Percentiles rank a stretch among this genome's conserved stretches.
Evolutionary conservation across 192 early-diverging fungal species (phyloP).

Genomic region (Backusella liffmaniae): DNA sequence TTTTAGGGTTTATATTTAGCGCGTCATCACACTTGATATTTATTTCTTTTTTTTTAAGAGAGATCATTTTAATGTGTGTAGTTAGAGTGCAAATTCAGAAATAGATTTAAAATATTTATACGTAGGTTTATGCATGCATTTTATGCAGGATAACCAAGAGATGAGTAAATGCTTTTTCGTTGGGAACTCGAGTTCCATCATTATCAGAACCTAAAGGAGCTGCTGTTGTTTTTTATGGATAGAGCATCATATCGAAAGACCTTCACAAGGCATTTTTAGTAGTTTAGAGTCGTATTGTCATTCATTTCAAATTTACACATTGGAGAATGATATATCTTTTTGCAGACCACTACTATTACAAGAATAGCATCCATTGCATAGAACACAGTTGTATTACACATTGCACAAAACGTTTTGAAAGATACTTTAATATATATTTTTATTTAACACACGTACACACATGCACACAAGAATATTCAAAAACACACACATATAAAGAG

Average conservation of each 20-base stretch:
- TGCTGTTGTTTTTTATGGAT: too few relatives aligned
- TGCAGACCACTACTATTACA: too few relatives aligned
- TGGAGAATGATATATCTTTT: too few relatives aligned
- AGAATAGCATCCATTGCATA: constrained; percentile 31
- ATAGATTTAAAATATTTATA: constrained; percentile 45
- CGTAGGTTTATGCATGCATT: constrained; percentile 36
- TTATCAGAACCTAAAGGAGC: too few relatives aligned
- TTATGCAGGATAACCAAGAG: constrained; percentile 54
- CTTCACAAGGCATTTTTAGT: too few relatives aligned
- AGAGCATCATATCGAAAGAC: too few relatives aligned
- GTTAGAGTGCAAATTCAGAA: constrained; percentile 14
- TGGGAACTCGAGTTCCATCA: too few relatives aligned
- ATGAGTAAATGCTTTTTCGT: constrained; percentile 43
- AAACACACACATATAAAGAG: constrained; percentile 2
- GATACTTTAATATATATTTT: not conserved
- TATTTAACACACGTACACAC: not conserved
- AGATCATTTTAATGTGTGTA: not conserved
- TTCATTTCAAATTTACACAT: too few relatives aligned
- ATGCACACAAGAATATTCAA: constrained; percentile 3
- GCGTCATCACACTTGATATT: not conserved
- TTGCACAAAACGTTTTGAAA: not conserved
- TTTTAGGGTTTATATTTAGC: not conserved
- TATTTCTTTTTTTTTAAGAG: too few relatives aligned
- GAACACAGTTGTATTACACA: constrained; percentile 43
- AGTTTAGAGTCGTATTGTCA: too few relatives aligned